Evolutionary conservation across 306 rosid species (phyloP).

Genomic region (Cucumis melo): DNA sequence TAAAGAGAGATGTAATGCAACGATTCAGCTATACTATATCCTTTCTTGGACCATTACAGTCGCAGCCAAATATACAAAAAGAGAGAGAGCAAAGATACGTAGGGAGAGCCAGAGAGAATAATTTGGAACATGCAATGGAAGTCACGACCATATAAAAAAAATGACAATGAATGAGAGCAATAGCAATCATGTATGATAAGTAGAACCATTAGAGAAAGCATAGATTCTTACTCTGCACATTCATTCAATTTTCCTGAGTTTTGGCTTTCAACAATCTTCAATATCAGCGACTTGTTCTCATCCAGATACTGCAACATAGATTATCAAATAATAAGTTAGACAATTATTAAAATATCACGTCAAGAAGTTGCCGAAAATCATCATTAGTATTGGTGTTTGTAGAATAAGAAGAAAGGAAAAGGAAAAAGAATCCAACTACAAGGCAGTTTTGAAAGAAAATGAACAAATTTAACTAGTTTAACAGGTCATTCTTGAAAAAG

Average conservation of each 20-base stretch:
- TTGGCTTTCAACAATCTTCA: conserved; percentile 99
- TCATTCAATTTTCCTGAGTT: conserved; percentile 82
- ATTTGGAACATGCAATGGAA: not conserved
- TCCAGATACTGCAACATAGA: conserved; percentile 71
- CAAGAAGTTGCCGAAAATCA: not conserved
- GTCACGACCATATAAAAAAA: not conserved
- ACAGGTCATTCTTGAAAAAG: not conserved
- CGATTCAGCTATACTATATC: not conserved
- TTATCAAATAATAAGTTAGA: conserved; percentile 4
- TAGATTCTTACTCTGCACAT: conserved; percentile 81
- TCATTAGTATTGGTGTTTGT: not conserved
- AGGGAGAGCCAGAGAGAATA: not conserved
- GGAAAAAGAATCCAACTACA: not conserved
- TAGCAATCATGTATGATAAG: not conserved
- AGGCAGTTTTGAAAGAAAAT: not conserved
- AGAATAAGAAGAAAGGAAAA: not conserved
- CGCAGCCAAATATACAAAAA: not conserved
- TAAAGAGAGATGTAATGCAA: not conserved
- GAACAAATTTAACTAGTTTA: not conserved
- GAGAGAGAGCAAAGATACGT: not conserved
- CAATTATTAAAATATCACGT: not conserved
- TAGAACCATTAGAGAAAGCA: not conserved
- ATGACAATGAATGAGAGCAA: not conserved
- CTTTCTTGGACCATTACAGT: not conserved
- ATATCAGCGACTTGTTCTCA: conserved; percentile 94